A percentile compares a stretch with the other conserved stretches of the same genome.
Conservation (phyloP, 306 rosid species). For the Cucumis hystrix region DNA sequence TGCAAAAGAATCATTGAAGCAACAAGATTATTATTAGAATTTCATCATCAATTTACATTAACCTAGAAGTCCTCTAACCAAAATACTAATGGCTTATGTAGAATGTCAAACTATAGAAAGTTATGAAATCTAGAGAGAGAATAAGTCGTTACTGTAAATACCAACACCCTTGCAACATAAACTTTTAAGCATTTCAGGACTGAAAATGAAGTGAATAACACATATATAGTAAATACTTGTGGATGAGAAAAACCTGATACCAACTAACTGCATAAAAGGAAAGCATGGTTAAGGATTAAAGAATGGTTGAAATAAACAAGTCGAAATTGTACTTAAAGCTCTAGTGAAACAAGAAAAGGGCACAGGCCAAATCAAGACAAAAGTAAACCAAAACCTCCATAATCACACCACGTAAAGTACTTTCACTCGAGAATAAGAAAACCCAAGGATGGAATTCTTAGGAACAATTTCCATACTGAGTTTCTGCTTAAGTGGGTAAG, state of each 20-base stretch:
- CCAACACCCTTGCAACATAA: neutral
- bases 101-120: conserved; percentile 1
- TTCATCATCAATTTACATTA: neutral
- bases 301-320: neutral
- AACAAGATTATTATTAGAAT: neutral
- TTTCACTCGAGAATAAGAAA: conserved; percentile 85
- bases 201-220: neutral
- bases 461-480: conserved; percentile 34
- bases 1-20: neutral
- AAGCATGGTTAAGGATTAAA: conserved; percentile 17
- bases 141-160: conserved; percentile 6
- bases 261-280: conserved; percentile 37
- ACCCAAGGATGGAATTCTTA: conserved; percentile 31
- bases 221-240: conserved; percentile 35
- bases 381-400: neutral
- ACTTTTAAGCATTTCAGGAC: neutral
- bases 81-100: neutral
- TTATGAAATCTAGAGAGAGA: conserved; percentile 5
- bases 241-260: conserved; percentile 61
- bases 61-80: neutral
- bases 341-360: conserved; percentile 27
- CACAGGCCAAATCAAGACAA: conserved; percentile 24
- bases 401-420: conserved; percentile 11
- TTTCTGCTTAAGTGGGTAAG: conserved; percentile 88
- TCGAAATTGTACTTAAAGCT: conserved; percentile 18